A percentile compares a stretch with the other conserved stretches of the same genome.
Evolutionary conservation across 805 yeast genomes (phyloP).

Genomic region (Lachancea dasiensis): DNA sequence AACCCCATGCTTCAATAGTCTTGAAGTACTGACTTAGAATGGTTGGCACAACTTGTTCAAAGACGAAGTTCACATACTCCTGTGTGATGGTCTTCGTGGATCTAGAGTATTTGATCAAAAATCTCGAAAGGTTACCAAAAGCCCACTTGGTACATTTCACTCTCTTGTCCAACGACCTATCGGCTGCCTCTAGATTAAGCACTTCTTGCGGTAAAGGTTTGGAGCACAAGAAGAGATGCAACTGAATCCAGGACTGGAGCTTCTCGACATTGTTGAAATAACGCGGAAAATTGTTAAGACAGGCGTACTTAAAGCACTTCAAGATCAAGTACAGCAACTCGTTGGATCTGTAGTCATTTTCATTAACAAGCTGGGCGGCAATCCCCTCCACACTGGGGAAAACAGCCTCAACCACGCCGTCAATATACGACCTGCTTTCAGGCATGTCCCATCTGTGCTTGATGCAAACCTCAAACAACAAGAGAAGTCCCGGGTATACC

Average conservation of each 20-base stretch:
- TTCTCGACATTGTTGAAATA: conserved; percentile 37
- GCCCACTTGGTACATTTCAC: conserved; percentile 87
- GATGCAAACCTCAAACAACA: conserved; percentile 50
- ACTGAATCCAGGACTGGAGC: conserved; percentile 54
- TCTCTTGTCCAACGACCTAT: conserved; percentile 43
- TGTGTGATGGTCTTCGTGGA: conserved; percentile 38
- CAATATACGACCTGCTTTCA: conserved; percentile 41
- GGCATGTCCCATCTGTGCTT: conserved; percentile 52
- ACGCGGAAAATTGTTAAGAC: conserved; percentile 53
- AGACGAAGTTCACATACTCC: conserved; percentile 52
- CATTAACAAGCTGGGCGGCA: conserved; percentile 37
- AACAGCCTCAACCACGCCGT: conserved; percentile 40
- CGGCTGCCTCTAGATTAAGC: conserved; percentile 41
- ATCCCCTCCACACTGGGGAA: conserved; percentile 54
- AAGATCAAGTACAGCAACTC: conserved; percentile 54
- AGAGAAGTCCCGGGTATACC: conserved; percentile 48
- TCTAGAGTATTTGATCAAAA: conserved; percentile 58
- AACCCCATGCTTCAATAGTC: conserved; percentile 37
- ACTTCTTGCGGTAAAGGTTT: conserved; percentile 50
- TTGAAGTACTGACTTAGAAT: conserved; percentile 58
- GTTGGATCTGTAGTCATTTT: conserved; percentile 33
- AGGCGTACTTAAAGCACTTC: conserved; percentile 59
- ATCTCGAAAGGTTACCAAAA: conserved; percentile 64
- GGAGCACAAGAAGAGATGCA: conserved; percentile 56
- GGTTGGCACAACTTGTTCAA: conserved; percentile 58